A percentile compares a stretch with the other conserved stretches of the same genome.
phyloP scores from a whole-genome alignment of 768 basidiomycete species.

The Daedalea quercina region DNA sequence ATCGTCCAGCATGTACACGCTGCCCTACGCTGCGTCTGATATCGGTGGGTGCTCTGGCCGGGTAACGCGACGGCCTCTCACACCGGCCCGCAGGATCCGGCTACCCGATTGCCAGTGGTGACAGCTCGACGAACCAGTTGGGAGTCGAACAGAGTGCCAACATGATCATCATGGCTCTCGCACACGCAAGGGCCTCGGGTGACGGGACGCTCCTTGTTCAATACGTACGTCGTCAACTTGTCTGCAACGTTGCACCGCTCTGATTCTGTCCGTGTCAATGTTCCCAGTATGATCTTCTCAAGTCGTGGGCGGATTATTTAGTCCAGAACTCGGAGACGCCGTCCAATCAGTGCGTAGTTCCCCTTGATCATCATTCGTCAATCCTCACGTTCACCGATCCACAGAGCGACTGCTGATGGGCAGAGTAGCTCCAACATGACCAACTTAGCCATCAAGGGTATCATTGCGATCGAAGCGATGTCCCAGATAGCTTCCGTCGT shows the following conservation, averaged over 20 bases:
- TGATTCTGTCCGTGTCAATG: too few species aligned
- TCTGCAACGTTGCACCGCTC: too few species aligned
- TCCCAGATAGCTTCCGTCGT: slow-evolving; percentile 13
- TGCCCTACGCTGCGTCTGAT: slow-evolving; percentile 21
- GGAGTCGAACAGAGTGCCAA: slow-evolving; percentile 26
- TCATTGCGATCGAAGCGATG: slow-evolving; percentile 19
- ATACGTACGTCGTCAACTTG: slow-evolving; percentile 10
- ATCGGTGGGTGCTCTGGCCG: slow-evolving; percentile 13
- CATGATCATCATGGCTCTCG: slow-evolving; percentile 22
- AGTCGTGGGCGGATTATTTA: slow-evolving; percentile 19
- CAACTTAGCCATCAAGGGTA: slow-evolving; percentile 18
- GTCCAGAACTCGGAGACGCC: slow-evolving; percentile 12
- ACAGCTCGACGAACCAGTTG: neutral
- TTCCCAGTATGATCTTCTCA: slow-evolving; percentile 20
- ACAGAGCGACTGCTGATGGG: slow-evolving; percentile 8
- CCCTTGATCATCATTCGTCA: too few species aligned
- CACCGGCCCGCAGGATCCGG: neutral
- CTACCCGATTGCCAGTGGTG: slow-evolving; percentile 12
- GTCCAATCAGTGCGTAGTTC: slow-evolving; percentile 5
- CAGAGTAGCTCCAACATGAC: slow-evolving; percentile 14
- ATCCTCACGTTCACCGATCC: neutral
- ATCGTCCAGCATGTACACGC: slow-evolving; percentile 10
- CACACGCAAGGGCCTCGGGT: slow-evolving; percentile 24
- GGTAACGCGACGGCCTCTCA: neutral
- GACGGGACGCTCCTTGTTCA: slow-evolving; percentile 18